Evolutionary conservation across 306 rosid genomes (phyloP).

Genomic region (Herpetospermum pedunculosum): DNA sequence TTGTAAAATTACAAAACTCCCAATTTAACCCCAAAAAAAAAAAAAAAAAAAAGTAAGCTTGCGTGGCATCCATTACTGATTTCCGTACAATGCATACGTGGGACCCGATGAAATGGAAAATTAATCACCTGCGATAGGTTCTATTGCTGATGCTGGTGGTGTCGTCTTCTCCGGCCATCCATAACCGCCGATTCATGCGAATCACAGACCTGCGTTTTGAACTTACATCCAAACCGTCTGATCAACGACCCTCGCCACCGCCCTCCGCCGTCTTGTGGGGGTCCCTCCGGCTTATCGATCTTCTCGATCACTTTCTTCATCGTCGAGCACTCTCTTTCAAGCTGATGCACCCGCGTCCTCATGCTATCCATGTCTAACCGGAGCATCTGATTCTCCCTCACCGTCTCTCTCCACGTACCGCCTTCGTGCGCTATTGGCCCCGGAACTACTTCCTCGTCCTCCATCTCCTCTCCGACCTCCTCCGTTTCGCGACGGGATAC

Average conservation of each 20-base stretch:
- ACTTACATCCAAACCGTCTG: conserved; percentile 69
- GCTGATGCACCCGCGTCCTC: conserved; percentile 97
- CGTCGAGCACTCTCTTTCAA: conserved; percentile 85
- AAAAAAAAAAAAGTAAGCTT: background rate
- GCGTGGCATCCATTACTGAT: background rate
- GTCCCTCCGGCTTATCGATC: conserved; percentile 34
- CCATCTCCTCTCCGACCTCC: conserved; percentile 5
- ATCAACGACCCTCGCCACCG: conserved; percentile 50
- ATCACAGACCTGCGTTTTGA: conserved; percentile 91
- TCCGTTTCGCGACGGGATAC: conserved; percentile 14
- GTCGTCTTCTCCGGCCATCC: conserved; percentile 54
- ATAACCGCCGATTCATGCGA: conserved; percentile 67
- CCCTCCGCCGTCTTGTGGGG: conserved; percentile 5
- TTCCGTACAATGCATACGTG: background rate
- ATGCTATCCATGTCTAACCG: conserved; percentile 96
- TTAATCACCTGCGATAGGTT: background rate
- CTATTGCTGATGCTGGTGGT: conserved; percentile 36
- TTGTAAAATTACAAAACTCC: conserved; percentile 7
- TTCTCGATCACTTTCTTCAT: conserved; percentile 72
- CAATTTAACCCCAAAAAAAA: background rate
- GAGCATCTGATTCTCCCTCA: conserved; percentile 92
- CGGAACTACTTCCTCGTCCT: conserved; percentile 14
- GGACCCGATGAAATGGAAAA: background rate
- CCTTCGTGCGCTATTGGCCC: conserved; percentile 14
- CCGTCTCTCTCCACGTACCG: conserved; percentile 63